Evolutionary conservation across 495 filamentous ascomycete genomes (phyloP).

Genomic region (Clavariopsis aquatica): DNA sequence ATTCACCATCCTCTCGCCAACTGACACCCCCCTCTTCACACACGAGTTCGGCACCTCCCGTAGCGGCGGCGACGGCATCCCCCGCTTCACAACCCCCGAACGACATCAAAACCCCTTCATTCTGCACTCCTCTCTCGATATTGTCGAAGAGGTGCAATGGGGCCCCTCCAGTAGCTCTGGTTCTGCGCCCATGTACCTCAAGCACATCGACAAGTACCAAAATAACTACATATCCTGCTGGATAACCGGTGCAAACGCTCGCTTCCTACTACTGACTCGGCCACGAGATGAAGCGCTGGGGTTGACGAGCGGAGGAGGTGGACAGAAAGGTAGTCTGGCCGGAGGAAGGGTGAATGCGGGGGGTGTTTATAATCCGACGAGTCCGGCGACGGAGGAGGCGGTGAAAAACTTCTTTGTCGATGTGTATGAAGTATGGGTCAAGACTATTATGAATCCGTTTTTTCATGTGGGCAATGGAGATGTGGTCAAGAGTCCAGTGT

Average conservation of each 20-base stretch:
- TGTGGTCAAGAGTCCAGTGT: slow-evolving; percentile 82
- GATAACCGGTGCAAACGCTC: slow-evolving; percentile 77
- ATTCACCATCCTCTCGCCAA: slow-evolving; percentile 91
- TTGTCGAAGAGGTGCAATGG: slow-evolving; percentile 96
- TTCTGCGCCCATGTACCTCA: slow-evolving; percentile 72
- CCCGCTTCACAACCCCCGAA: slow-evolving; percentile 81
- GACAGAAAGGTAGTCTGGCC: slow-evolving; percentile 28
- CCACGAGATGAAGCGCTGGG: slow-evolving; percentile 55
- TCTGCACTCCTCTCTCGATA: slow-evolving; percentile 86
- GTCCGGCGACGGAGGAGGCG: slow-evolving; percentile 88
- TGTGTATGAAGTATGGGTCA: slow-evolving; percentile 91
- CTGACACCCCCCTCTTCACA: slow-evolving; percentile 93
- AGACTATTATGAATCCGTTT: slow-evolving; percentile 97
- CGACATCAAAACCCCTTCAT: slow-evolving; percentile 97
- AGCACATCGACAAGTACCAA: slow-evolving; percentile 91
- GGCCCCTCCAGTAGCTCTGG: slow-evolving; percentile 41
- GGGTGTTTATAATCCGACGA: slow-evolving; percentile 73
- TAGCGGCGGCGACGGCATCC: slow-evolving; percentile 85
- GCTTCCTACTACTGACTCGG: slow-evolving; percentile 86
- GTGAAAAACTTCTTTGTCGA: slow-evolving; percentile 90
- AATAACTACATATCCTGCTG: slow-evolving; percentile 88
- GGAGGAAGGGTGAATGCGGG: slow-evolving; percentile 19
- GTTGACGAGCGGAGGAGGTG: slow-evolving; percentile 37
- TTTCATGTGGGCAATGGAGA: slow-evolving; percentile 74
- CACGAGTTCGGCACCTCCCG: slow-evolving; percentile 95